A percentile compares a stretch with the other conserved stretches of the same genome.
phyloP scores from a whole-genome alignment of 1,284 basidiomycete genomes.

The Rhodotorula mucilaginosa region DNA sequence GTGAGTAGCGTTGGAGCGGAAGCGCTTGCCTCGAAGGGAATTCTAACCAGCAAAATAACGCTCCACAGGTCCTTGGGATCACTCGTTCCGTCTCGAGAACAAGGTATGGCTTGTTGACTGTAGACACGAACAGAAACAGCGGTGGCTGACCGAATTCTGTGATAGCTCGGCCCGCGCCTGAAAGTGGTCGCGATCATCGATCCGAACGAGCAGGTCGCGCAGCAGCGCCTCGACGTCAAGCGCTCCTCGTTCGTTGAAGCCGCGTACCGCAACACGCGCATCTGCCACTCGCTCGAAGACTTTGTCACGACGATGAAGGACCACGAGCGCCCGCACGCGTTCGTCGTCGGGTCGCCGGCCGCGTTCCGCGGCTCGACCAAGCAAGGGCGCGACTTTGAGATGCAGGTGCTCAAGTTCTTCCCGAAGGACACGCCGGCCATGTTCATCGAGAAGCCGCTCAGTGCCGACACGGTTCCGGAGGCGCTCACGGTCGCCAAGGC shows the following conservation, averaged over 20 bases:
- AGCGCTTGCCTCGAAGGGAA: not conserved
- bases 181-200: conserved; percentile 95
- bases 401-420: conserved; percentile 84
- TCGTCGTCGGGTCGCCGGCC: conserved; percentile 89
- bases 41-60: not conserved
- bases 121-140: not conserved
- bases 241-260: conserved; percentile 88
- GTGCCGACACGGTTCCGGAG: conserved; percentile 40
- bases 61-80: conserved; percentile 69
- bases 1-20: not conserved
- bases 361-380: conserved; percentile 81
- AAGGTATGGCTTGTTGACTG: conserved; percentile 48
- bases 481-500: conserved; percentile 73
- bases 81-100: conserved; percentile 93
- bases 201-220: conserved; percentile 78
- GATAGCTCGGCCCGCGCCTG: conserved; percentile 84
- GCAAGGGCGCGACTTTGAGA: conserved; percentile 81
- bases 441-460: conserved; percentile 46
- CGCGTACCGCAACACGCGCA: conserved; percentile 86
- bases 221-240: conserved; percentile 80
- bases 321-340: conserved; percentile 58
- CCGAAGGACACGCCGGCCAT: conserved; percentile 53
- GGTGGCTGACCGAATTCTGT: too few relatives aligned
- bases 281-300: conserved; percentile 84
- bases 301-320: conserved; percentile 66